phyloP scores from a whole-genome alignment of 495 filamentous ascomycete species.

The Lepraria neglecta region DNA sequence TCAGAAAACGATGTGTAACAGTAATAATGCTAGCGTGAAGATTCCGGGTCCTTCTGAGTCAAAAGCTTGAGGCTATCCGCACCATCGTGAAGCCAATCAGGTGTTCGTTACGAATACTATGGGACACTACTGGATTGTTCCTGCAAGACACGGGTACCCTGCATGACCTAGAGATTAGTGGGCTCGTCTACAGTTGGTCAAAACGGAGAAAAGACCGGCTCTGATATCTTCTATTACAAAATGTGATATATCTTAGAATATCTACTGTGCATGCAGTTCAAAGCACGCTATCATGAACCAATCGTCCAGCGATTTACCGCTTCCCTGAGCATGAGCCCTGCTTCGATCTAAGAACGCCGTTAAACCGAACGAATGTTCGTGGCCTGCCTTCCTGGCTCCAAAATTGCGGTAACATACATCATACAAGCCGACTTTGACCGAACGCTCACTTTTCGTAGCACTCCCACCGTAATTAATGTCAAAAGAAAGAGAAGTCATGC shows the following conservation, averaged over 20 bases:
- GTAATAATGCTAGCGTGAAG: too few species aligned
- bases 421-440: background rate
- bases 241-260: background rate
- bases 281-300: background rate
- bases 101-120: too few species aligned
- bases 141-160: background rate
- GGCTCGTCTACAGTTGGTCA: background rate
- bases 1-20: background rate
- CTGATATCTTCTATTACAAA: background rate
- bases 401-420: background rate
- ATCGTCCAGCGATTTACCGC: background rate
- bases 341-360: conserved; percentile 1
- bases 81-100: too few species aligned
- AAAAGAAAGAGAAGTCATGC: background rate
- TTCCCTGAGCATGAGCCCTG: background rate
- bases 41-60: too few species aligned
- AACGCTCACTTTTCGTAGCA: conserved; percentile 1
- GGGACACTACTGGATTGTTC: background rate
- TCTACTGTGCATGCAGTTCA: background rate
- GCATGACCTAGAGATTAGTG: too few species aligned
- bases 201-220: background rate
- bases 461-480: background rate
- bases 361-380: background rate
- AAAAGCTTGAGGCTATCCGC: too few species aligned
- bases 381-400: background rate